Evolutionary conservation across 129 eudicot genomes (phyloP), one percentile per base, ranked within the genome.

Genomic region (Calendula officinalis): DNA sequence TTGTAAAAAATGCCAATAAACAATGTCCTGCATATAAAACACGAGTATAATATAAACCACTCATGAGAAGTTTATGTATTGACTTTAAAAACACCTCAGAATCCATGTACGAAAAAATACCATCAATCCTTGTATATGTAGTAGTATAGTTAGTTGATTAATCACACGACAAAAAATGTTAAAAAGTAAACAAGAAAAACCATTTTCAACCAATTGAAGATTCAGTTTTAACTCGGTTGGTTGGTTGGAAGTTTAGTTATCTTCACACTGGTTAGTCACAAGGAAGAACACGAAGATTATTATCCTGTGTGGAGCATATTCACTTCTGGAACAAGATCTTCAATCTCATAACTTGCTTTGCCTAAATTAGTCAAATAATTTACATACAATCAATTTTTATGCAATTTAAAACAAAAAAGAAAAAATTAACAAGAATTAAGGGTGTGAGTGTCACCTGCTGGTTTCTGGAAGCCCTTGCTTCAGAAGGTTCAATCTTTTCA

Each of bases 401-500:
- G 77, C 40, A 0, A 44, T n/a, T 32, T 14, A 2, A 44, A 56
- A n/a, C 13, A 70, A 4, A 22, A 3, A 22, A 53, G 39, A 66
- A n/a, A n/a, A 10, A 7, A 2, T 0, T 6, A 30, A 11, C 7
- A 11, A 45, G 0, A 22, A 7, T 27, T 13, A 27, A 57, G 11
- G 22, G 50, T 22, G 5, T 13, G n/a, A 49, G 43, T 17, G 43
- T 48, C 34, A 50, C 75, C 68, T 40, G 67, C 30, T 30, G 62
- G 68, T 50, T 47, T 60, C 16, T 39, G 37, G 67, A 39, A 58
- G 38, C 67, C 58, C 30, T 58, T 54, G 2, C 12, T 59, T 22
- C 56, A 16, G n/a, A 45, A 60, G 71, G 71, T 66, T 66, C 8
- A 50, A 60, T 60, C 66, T 48, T 49, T 38, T 22, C 70, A 66